Percentiles rank a stretch among this genome's conserved stretches.
Conservation (phyloP, 495 filamentous ascomycete genomes). For the Podospora conica region DNA sequence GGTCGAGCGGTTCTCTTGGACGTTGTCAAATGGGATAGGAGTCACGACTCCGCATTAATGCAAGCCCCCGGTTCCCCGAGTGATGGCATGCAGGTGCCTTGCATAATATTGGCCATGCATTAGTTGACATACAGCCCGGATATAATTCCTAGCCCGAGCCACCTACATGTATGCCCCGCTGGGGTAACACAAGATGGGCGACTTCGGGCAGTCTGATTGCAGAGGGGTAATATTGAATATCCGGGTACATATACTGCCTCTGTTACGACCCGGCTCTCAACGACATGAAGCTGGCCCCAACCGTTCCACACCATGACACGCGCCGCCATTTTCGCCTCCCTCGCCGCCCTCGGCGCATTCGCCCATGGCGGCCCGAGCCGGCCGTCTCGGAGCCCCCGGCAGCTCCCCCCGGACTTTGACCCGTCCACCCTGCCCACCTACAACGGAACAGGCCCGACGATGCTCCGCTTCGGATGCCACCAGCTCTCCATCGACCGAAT, state of each 20-base stretch:
- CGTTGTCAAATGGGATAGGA: too few species aligned
- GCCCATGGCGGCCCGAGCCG: neutral
- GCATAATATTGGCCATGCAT: neutral
- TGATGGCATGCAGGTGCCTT: neutral
- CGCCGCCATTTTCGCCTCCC: neutral
- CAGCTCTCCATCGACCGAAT: constrained; percentile 37
- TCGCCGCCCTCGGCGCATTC: neutral
- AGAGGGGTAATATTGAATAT: neutral
- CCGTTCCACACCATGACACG: neutral
- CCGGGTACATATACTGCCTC: neutral
- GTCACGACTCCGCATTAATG: too few species aligned
- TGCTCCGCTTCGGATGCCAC: constrained; percentile 32
- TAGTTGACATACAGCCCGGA: neutral
- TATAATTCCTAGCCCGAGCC: neutral
- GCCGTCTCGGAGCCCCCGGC: neutral
- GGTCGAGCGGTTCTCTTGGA: too few species aligned
- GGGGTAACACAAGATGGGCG: neutral
- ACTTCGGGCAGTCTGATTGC: neutral
- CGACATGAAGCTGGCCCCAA: neutral
- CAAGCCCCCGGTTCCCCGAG: neutral
- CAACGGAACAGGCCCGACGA: constrained; percentile 3
- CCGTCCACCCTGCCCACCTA: constrained; percentile 2
- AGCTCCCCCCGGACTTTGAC: constrained; percentile 2
- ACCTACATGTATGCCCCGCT: neutral
- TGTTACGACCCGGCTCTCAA: neutral